These are phyloP conservation scores for Neofusicoccum ribis DNA, from an alignment of 2,329 filamentous ascomycete species.

Conservation along the genomic window DNA sequence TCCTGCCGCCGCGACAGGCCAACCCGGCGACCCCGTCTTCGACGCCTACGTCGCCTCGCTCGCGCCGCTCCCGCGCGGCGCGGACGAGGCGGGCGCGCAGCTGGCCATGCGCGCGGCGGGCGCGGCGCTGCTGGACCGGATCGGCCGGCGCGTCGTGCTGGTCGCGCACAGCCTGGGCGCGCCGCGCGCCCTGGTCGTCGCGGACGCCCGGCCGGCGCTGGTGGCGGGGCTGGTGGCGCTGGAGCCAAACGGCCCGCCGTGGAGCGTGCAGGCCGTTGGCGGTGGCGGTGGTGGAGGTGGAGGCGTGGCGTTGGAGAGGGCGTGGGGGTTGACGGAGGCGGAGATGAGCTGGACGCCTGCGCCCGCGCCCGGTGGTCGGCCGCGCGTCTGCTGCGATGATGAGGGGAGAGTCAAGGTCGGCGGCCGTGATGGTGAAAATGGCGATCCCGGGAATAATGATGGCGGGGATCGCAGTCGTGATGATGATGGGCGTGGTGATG, in stretches of 20 bases:
- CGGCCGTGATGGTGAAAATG: neutral
- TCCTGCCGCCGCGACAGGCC: neutral
- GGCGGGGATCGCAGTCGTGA: neutral
- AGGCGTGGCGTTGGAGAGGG: too few species aligned
- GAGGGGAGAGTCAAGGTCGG: neutral
- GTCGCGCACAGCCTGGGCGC: too few species aligned
- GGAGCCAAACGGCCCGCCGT: slow-evolving; percentile 25
- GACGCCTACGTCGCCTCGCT: too few species aligned
- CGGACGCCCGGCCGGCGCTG: neutral
- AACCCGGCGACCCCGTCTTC: slow-evolving; percentile 42
- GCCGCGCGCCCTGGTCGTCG: too few species aligned
- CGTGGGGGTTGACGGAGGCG: neutral
- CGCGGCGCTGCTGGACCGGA: too few species aligned
- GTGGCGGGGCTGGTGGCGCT: slow-evolving; percentile 41
- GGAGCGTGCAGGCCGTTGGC: neutral
- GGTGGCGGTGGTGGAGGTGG: neutral
- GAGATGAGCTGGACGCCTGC: neutral
- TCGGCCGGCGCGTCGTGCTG: too few species aligned
- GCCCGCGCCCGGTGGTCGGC: too few species aligned
- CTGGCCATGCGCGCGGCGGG: too few species aligned
- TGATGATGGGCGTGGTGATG: neutral
- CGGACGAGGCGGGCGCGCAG: too few species aligned
- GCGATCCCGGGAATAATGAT: neutral
- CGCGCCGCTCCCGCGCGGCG: too few species aligned
- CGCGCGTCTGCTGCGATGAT: neutral